phyloP scores from a whole-genome alignment of 164 flowering plant species.

The Berberis vulgaris region DNA sequence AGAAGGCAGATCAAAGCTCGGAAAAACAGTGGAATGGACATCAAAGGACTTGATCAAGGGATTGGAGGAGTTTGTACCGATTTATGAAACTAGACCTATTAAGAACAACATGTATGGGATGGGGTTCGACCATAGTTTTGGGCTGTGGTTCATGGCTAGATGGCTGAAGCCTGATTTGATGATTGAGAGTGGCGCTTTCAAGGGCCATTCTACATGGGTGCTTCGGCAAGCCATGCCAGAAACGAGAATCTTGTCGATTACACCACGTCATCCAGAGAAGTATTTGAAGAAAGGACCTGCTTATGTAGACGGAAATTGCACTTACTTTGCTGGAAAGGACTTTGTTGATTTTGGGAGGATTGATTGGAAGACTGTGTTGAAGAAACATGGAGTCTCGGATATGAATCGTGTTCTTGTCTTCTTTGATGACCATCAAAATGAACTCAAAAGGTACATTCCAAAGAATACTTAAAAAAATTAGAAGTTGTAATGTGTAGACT shows the following conservation, averaged over 20 bases:
- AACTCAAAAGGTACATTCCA: slow-evolving; percentile 63
- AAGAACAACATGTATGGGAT: slow-evolving; percentile 91
- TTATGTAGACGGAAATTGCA: slow-evolving; percentile 95
- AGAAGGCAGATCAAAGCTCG: slow-evolving; percentile 99
- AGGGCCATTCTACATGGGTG: slow-evolving; percentile 99
- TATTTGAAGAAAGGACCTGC: slow-evolving; percentile 96
- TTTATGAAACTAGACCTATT: slow-evolving; percentile 89
- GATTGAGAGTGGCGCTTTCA: slow-evolving; percentile 99
- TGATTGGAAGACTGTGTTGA: slow-evolving; percentile 64
- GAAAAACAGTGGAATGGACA: slow-evolving; percentile 84
- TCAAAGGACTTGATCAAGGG: slow-evolving; percentile 78
- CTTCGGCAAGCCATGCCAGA: slow-evolving; percentile 94
- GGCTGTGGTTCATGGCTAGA: slow-evolving; percentile 92
- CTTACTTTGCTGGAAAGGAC: slow-evolving; percentile 94
- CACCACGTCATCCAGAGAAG: slow-evolving; percentile 95
- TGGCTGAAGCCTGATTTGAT: slow-evolving; percentile 92
- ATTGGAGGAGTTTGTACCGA: slow-evolving; percentile 94
- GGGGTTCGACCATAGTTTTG: slow-evolving; percentile 99
- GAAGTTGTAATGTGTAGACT: too few species aligned
- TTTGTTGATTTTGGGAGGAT: slow-evolving; percentile 94
- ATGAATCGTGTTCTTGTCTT: slow-evolving; percentile 67
- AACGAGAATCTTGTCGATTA: slow-evolving; percentile 56
- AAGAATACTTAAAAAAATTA: too few species aligned
- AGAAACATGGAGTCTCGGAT: slow-evolving; percentile 72
- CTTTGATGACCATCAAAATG: slow-evolving; percentile 97